phyloP scores from a whole-genome alignment of 2,329 filamentous ascomycete genomes.

The Pseudofabraea citricarpa region DNA sequence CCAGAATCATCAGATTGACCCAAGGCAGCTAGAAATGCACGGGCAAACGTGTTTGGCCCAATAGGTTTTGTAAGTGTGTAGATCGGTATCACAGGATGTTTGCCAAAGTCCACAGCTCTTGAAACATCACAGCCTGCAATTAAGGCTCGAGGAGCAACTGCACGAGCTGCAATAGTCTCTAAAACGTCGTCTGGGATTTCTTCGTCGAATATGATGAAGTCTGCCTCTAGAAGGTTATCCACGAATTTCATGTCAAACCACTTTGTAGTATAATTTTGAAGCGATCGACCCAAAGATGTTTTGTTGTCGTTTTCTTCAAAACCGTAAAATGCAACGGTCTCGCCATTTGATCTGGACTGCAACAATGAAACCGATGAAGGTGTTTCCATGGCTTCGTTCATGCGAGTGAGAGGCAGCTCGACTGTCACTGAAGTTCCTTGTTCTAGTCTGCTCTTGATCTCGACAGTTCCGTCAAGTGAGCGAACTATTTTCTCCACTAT shows the following conservation, averaged over 20 bases:
- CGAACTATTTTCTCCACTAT: constrained; percentile 56
- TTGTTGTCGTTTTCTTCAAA: constrained; percentile 42
- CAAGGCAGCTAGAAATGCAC: too few relatives aligned
- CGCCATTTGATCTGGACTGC: not conserved
- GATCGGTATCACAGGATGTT: too few relatives aligned
- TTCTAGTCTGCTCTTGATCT: constrained; percentile 46
- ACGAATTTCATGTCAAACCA: not conserved
- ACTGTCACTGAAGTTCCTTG: constrained; percentile 49
- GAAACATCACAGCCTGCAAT: not conserved
- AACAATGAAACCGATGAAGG: not conserved
- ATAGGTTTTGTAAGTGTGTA: not conserved
- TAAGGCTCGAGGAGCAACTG: not conserved
- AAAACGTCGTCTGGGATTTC: not conserved
- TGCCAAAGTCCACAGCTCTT: not conserved
- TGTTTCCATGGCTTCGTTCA: not conserved
- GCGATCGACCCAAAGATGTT: not conserved
- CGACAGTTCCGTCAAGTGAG: constrained; percentile 51
- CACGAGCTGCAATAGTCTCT: not conserved
- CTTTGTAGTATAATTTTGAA: not conserved
- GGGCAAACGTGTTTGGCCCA: too few relatives aligned
- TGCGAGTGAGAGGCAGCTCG: constrained; percentile 16
- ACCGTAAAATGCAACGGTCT: constrained; percentile 1
- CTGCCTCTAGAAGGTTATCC: not conserved
- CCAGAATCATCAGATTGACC: too few relatives aligned
- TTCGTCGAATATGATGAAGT: constrained; percentile 1